These are phyloP conservation scores for Coemansia sp. DNA, from an alignment of 192 early-diverging fungal genomes.

Conservation along the genomic window DNA sequence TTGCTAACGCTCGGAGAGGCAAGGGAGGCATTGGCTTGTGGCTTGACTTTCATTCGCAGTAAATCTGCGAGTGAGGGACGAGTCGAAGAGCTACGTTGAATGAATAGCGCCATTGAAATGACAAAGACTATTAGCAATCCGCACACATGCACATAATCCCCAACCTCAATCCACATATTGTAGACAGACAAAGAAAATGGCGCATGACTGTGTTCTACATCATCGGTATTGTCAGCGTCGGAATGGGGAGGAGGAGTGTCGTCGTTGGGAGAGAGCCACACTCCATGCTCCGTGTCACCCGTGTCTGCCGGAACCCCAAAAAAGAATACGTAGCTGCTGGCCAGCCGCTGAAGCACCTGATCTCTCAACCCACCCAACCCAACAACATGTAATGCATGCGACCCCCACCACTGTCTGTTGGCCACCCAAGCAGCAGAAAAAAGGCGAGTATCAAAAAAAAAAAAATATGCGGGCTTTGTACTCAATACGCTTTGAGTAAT, in stretches of 20 bases:
- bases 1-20: neutral
- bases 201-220: neutral
- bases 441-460: neutral
- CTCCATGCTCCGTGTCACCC: neutral
- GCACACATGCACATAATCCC: neutral
- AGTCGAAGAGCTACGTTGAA: neutral
- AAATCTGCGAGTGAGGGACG: neutral
- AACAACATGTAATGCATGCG: neutral
- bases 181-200: neutral
- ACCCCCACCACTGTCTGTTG: neutral
- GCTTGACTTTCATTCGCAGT: neutral
- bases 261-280: neutral
- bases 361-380: neutral
- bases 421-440: neutral
- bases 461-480: neutral
- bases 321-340: neutral
- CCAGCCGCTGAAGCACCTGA: neutral
- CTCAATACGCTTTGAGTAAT: neutral
- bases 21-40: neutral
- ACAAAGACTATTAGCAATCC: neutral
- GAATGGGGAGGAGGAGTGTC: neutral
- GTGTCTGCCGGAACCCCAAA: slow-evolving; percentile 1
- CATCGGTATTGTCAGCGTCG: neutral
- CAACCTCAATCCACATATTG: neutral
- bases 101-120: neutral